Evolutionary conservation across 495 filamentous ascomycete genomes (phyloP), one percentile per base, ranked within the genome.

Genomic region (Penicillium fimorum): DNA sequence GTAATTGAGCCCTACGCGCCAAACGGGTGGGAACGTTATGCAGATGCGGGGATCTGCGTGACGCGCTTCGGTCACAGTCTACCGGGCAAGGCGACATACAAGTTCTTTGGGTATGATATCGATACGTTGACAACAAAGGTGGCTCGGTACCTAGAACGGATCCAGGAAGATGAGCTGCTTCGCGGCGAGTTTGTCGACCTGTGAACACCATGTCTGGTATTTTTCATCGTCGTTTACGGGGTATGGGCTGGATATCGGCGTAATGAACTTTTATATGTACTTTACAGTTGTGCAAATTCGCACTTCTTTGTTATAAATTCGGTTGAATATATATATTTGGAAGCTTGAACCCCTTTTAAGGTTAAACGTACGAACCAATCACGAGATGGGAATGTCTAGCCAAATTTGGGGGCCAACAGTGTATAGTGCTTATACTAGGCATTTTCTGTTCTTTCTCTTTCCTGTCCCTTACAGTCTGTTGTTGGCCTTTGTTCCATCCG

Each of bases 11-110:
- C 82, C 0, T 84, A 80, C 64, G 71, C 76, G 1, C 70, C 72
- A 0, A 82, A 80, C 48, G 81, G 82, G 13, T 85, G 81, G 81
- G 82, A 85, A 64, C 68, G 82, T 12, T 84, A 83, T 62, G 81
- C 82, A 1, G 72, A 83, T 71, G 82, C 81, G 2, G 75, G 72
- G 4, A 69, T 77, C 48, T 74, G 60, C 20, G 68, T 85, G 60
- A 73, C 61, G 17, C 63, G 70, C 0, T 85, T 83, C 57, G 78
- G 79, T 0, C 67, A 71, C 37, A 76, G 72, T 59, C 62, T 84
- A 53, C 82, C 82, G 8, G 76, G 79, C 0, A 72, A 74, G 56
- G 76, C 72, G 5, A 77, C 75, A 4, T 85, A 84, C 54, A 73
- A 77, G 60, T 77, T 71, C 58, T 84, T 85, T 60, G 79, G 79